Conservation (phyloP, 331 rosid species). For the Phaseolus coccineus region DNA sequence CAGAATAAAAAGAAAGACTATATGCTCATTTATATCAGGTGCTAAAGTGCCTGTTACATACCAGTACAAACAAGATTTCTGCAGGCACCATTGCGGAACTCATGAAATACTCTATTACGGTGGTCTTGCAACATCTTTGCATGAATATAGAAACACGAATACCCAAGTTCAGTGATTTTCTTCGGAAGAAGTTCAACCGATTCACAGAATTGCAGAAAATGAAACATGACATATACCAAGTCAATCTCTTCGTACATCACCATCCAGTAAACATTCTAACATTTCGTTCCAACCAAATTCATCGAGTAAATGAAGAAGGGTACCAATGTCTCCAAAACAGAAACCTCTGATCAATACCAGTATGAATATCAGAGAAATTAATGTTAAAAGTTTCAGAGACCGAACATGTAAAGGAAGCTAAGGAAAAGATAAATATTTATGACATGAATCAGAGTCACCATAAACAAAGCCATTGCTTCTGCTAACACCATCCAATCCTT, state of each 20-base stretch:
- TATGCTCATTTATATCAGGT: slow-evolving; percentile 1
- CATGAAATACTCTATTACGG: slow-evolving; percentile 95
- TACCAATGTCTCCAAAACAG: too few species aligned
- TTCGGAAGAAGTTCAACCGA: neutral
- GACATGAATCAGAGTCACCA: slow-evolving; percentile 7
- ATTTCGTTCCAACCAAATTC: neutral
- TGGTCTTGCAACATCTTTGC: slow-evolving; percentile 99
- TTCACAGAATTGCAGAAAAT: neutral
- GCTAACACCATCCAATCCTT: too few species aligned
- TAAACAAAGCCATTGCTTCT: slow-evolving; percentile 19
- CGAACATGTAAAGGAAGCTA: neutral
- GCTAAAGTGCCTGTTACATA: slow-evolving; percentile 49
- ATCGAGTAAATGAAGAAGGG: too few species aligned
- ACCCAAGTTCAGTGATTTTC: slow-evolving; percentile 81
- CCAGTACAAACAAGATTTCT: slow-evolving; percentile 88
- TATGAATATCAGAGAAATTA: neutral
- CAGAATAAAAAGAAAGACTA: neutral
- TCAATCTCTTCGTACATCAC: neutral
- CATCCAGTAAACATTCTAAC: neutral
- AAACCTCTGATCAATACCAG: too few species aligned
- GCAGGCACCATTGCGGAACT: slow-evolving; percentile 96
- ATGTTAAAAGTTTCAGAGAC: neutral
- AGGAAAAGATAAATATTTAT: slow-evolving; percentile 14
- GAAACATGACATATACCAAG: neutral
- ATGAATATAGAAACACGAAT: slow-evolving; percentile 92